These are phyloP conservation scores for Phialophora verrucosa DNA, from an alignment of 2,329 filamentous ascomycete genomes.

Conservation along the genomic window DNA sequence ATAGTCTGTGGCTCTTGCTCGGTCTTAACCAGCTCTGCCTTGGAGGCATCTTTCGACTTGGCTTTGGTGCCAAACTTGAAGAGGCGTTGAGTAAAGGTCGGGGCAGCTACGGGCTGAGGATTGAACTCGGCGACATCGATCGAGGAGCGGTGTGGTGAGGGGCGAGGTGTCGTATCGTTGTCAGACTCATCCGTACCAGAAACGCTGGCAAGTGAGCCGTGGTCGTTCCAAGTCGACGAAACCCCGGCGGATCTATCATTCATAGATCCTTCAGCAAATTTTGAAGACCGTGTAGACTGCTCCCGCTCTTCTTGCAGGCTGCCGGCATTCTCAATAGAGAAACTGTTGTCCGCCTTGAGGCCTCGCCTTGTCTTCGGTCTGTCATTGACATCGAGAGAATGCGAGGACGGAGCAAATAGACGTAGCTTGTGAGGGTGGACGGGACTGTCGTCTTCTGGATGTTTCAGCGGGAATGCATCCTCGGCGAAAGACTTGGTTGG, in stretches of 20 bases:
- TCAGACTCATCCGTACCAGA: constrained; percentile 30
- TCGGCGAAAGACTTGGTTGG: constrained; percentile 12
- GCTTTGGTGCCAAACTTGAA: constrained; percentile 32
- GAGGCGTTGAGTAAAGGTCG: constrained; percentile 34
- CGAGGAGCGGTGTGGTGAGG: constrained; percentile 30
- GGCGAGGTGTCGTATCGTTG: constrained; percentile 28
- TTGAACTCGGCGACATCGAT: constrained; percentile 38
- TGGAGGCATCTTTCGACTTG: constrained; percentile 24
- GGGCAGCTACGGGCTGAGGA: constrained; percentile 31
- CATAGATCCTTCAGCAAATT: constrained; percentile 81
- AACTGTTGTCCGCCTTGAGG: background rate
- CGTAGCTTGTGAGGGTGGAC: constrained; percentile 27
- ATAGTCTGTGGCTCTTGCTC: constrained; percentile 19
- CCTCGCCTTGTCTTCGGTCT: constrained; percentile 33
- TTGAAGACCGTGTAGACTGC: constrained; percentile 53
- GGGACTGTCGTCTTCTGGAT: constrained; percentile 14
- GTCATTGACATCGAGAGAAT: constrained; percentile 19
- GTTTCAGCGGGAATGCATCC: constrained; percentile 18
- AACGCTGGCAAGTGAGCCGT: constrained; percentile 23
- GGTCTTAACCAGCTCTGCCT: constrained; percentile 8
- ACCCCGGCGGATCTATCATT: constrained; percentile 64
- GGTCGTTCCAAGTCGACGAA: constrained; percentile 37
- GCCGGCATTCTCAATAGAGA: constrained; percentile 3
- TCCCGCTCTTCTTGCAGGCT: constrained; percentile 7
- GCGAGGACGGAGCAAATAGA: constrained; percentile 22